Conservation (phyloP, 306 rosid species). For the Canavalia gladiata region DNA sequence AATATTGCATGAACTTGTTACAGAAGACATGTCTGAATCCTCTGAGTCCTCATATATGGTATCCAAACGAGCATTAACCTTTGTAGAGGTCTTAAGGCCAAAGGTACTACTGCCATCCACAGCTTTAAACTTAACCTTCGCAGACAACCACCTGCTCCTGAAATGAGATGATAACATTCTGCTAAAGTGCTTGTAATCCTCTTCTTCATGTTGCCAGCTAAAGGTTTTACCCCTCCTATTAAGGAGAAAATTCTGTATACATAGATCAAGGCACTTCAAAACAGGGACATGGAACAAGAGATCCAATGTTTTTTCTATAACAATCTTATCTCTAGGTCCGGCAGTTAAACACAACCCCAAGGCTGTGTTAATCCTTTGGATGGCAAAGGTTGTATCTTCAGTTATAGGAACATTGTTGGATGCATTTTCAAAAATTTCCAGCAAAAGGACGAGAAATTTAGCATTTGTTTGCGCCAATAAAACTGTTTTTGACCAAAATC, state of each 20-base stretch:
- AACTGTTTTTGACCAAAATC: conserved; percentile 82
- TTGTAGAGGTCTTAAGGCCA: conserved; percentile 53
- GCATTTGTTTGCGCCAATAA: conserved; percentile 75
- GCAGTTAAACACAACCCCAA: conserved; percentile 72
- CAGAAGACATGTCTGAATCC: conserved; percentile 65
- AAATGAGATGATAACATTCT: conserved; percentile 80
- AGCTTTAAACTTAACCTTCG: conserved; percentile 67
- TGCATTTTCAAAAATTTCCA: conserved; percentile 57
- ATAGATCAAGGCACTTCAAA: conserved; percentile 71
- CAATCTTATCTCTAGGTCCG: conserved; percentile 72
- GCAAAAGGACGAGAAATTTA: conserved; percentile 61
- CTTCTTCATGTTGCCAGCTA: conserved; percentile 72
- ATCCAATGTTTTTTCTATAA: conserved; percentile 63
- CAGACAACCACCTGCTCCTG: conserved; percentile 78
- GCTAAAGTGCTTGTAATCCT: conserved; percentile 71
- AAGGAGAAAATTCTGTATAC: conserved; percentile 60
- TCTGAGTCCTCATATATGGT: conserved; percentile 85
- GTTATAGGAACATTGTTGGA: conserved; percentile 43
- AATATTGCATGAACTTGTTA: conserved; percentile 46
- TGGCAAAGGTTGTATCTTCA: conserved; percentile 60
- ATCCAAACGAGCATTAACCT: conserved; percentile 58
- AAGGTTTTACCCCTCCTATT: conserved; percentile 56
- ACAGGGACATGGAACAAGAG: conserved; percentile 64
- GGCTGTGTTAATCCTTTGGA: conserved; percentile 63
- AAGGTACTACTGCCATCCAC: conserved; percentile 47